Conservation (phyloP, 495 filamentous ascomycete species). For the Podospora bellae-mahoneyi region DNA sequence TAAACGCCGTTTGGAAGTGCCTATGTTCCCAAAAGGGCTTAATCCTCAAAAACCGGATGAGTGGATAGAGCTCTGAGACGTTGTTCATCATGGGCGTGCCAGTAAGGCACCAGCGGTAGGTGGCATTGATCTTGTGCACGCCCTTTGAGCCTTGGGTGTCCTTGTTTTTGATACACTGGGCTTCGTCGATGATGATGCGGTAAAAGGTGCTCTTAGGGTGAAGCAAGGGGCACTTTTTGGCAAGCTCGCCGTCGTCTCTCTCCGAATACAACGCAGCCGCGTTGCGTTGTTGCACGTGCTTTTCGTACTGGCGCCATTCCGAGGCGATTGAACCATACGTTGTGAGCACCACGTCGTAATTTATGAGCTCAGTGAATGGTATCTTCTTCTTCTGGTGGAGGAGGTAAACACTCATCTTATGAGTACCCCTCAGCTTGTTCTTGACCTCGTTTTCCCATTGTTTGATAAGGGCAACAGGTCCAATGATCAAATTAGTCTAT, state of each 20-base stretch:
- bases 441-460: constrained; percentile 89
- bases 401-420: constrained; percentile 63
- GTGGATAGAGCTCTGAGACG: constrained; percentile 74
- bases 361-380: constrained; percentile 59
- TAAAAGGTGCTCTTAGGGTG: constrained; percentile 68
- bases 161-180: constrained; percentile 90
- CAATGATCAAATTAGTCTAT: constrained; percentile 81
- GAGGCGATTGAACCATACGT: constrained; percentile 78
- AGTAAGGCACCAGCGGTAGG: constrained; percentile 78
- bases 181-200: constrained; percentile 87
- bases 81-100: constrained; percentile 96
- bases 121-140: constrained; percentile 57
- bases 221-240: constrained; percentile 55
- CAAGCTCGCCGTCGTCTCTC: constrained; percentile 27
- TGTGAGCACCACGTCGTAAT: constrained; percentile 81
- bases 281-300: constrained; percentile 24
- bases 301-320: constrained; percentile 56
- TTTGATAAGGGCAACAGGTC: constrained; percentile 78
- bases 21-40: constrained; percentile 67
- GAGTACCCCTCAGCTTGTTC: constrained; percentile 57
- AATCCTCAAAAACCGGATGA: constrained; percentile 79
- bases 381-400: constrained; percentile 56
- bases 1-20: constrained; percentile 52
- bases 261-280: constrained; percentile 16
- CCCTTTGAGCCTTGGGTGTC: constrained; percentile 63